Conservation (phyloP, 805 yeast species). For the Schwanniomyces vanrijiae region DNA sequence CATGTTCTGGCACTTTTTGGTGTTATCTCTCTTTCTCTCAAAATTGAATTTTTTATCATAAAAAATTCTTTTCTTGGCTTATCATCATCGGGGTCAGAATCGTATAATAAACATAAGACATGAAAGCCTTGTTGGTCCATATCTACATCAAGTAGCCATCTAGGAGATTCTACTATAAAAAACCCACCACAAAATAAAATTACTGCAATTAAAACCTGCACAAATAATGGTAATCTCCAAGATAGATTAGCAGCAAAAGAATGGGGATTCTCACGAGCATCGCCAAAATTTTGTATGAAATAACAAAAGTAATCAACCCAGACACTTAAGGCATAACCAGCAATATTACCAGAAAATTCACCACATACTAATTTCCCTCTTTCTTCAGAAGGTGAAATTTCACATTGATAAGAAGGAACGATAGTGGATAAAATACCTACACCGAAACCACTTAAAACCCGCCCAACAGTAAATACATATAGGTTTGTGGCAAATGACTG, state of each 20-base stretch:
- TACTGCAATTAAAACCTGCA: slow-evolving; percentile 74
- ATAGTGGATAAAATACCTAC: slow-evolving; percentile 82
- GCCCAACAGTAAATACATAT: slow-evolving; percentile 62
- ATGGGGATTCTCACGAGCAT: slow-evolving; percentile 34
- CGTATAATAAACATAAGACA: slow-evolving; percentile 24
- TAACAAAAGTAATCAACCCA: slow-evolving; percentile 85
- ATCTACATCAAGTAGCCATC: slow-evolving; percentile 86
- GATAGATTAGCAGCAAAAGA: slow-evolving; percentile 44
- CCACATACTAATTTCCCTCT: slow-evolving; percentile 84
- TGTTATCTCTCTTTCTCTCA: slow-evolving; percentile 34
- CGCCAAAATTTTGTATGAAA: slow-evolving; percentile 54
- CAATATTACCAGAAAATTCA: slow-evolving; percentile 82
- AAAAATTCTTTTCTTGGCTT: slow-evolving; percentile 44
- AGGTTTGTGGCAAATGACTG: slow-evolving; percentile 64
- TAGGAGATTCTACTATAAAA: slow-evolving; percentile 81
- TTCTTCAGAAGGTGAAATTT: slow-evolving; percentile 83
- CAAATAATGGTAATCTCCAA: slow-evolving; percentile 78
- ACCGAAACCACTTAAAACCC: slow-evolving; percentile 81
- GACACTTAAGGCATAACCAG: slow-evolving; percentile 79
- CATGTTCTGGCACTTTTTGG: slow-evolving; percentile 44
- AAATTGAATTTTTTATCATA: slow-evolving; percentile 45
- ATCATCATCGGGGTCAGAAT: slow-evolving; percentile 27
- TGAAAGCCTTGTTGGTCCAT: slow-evolving; percentile 56
- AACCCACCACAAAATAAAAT: slow-evolving; percentile 72
- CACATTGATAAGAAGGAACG: slow-evolving; percentile 86